These are phyloP conservation scores for Lyophyllum atratum DNA, from an alignment of 768 basidiomycete genomes.

Conservation along the genomic window DNA sequence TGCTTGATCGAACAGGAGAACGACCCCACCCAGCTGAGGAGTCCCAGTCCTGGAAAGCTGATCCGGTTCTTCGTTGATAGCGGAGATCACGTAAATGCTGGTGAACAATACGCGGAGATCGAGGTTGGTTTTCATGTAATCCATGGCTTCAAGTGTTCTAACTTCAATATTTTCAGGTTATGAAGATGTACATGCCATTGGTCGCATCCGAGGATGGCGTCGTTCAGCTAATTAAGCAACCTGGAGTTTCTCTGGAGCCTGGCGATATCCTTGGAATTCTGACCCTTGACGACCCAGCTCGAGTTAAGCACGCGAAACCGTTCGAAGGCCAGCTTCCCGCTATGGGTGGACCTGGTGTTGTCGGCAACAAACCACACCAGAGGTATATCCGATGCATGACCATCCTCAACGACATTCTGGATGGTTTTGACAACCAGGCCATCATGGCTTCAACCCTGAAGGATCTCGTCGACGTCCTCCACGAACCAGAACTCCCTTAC, in stretches of 20 bases:
- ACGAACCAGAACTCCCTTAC: constrained; percentile 86
- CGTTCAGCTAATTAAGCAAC: constrained; percentile 96
- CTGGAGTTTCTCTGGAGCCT: constrained; percentile 93
- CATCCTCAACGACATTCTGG: constrained; percentile 87
- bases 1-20: constrained; percentile 99
- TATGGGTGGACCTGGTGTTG: constrained; percentile 83
- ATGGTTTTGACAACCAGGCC: constrained; percentile 96
- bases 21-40: constrained; percentile 95
- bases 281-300: constrained; percentile 92
- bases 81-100: constrained; percentile 95
- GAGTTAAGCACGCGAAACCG: constrained; percentile 97
- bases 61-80: constrained; percentile 94
- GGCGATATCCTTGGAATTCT: constrained; percentile 98
- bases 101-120: constrained; percentile 97
- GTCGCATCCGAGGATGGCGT: constrained; percentile 92
- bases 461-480: constrained; percentile 80
- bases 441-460: constrained; percentile 86
- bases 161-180: constrained; percentile 52
- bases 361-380: constrained; percentile 91
- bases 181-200: constrained; percentile 99
- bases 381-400: constrained; percentile 71
- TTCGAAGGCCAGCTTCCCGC: constrained; percentile 92
- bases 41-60: constrained; percentile 95
- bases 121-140: constrained; percentile 58
- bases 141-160: background rate